A percentile compares a stretch with the other conserved stretches of the same genome.
Conservation (phyloP, 202 grass and related monocot genomes). For the Panicum hallii region DNA sequence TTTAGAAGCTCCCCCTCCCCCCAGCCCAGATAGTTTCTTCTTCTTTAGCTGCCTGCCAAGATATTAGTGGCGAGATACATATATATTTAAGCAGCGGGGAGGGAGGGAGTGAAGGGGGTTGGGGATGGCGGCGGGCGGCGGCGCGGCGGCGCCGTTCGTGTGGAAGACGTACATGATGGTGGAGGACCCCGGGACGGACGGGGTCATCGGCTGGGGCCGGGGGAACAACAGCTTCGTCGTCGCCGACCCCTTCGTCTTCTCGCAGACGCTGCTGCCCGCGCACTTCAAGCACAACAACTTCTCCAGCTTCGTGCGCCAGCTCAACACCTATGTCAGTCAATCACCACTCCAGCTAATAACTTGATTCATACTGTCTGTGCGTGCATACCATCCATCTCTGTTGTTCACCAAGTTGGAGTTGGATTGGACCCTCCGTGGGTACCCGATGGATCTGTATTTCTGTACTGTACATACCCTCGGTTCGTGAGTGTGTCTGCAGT, state of each 20-base stretch:
- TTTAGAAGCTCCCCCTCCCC: slow-evolving; percentile 1
- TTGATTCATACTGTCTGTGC: background rate
- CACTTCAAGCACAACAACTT: slow-evolving; percentile 98
- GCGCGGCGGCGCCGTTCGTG: slow-evolving; percentile 72
- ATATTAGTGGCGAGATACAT: background rate
- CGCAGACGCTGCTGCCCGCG: slow-evolving; percentile 69
- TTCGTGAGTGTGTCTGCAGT: too few species aligned
- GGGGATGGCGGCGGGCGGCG: background rate
- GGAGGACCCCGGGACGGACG: slow-evolving; percentile 63
- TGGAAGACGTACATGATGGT: slow-evolving; percentile 92
- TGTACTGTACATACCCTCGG: background rate
- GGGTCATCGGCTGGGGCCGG: slow-evolving; percentile 69
- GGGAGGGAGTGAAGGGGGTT: background rate
- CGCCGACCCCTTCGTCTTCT: slow-evolving; percentile 72
- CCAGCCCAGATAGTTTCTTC: background rate
- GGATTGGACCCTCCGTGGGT: background rate
- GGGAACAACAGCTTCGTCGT: slow-evolving; percentile 85
- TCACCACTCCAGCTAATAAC: background rate
- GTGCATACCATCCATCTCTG: background rate
- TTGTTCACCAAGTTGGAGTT: background rate
- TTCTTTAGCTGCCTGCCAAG: background rate
- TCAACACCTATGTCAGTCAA: slow-evolving; percentile 87
- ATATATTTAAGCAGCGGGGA: background rate
- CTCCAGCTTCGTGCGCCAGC: slow-evolving; percentile 93
- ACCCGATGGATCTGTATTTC: background rate